phyloP scores from a whole-genome alignment of 2,329 filamentous ascomycete species.

The Aureobasidium pullulans region DNA sequence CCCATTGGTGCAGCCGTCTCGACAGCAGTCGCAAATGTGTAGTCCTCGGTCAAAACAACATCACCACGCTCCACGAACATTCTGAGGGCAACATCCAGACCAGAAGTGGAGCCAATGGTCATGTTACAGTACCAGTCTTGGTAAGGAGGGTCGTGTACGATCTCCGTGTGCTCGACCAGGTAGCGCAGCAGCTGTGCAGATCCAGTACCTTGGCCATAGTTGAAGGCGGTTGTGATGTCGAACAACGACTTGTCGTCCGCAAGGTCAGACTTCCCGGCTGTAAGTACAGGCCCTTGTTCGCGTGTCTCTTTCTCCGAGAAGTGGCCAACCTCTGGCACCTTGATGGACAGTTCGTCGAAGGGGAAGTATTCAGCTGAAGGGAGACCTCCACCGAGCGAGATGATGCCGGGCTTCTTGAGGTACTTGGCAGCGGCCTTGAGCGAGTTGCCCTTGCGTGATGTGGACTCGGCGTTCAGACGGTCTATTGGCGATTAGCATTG shows the following conservation, averaged over 20 bases:
- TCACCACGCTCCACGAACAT: constrained; percentile 74
- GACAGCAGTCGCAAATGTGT: constrained; percentile 74
- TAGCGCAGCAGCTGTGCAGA: constrained; percentile 82
- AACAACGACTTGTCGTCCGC: constrained; percentile 52
- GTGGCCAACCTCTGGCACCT: constrained; percentile 59
- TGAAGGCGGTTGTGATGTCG: constrained; percentile 83
- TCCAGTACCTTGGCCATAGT: constrained; percentile 85
- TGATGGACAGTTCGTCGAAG: constrained; percentile 69
- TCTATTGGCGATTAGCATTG: constrained; percentile 24
- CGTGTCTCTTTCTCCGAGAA: constrained; percentile 64
- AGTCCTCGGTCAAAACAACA: constrained; percentile 78
- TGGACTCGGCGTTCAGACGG: constrained; percentile 42
- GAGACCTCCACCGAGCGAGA: constrained; percentile 87
- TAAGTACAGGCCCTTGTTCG: constrained; percentile 53
- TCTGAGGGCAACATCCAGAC: constrained; percentile 74
- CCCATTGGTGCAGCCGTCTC: constrained; percentile 60
- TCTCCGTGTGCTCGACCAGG: constrained; percentile 90
- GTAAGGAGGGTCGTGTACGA: constrained; percentile 80
- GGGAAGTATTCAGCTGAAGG: constrained; percentile 89
- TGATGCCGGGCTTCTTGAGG: constrained; percentile 73
- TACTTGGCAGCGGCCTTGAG: constrained; percentile 76
- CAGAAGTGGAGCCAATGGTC: constrained; percentile 78
- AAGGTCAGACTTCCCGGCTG: constrained; percentile 78
- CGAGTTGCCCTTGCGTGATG: constrained; percentile 49
- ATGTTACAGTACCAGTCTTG: constrained; percentile 81